Evolutionary conservation across 1,139 yeast species (phyloP).

Genomic region (Scheffersomyces titani): DNA sequence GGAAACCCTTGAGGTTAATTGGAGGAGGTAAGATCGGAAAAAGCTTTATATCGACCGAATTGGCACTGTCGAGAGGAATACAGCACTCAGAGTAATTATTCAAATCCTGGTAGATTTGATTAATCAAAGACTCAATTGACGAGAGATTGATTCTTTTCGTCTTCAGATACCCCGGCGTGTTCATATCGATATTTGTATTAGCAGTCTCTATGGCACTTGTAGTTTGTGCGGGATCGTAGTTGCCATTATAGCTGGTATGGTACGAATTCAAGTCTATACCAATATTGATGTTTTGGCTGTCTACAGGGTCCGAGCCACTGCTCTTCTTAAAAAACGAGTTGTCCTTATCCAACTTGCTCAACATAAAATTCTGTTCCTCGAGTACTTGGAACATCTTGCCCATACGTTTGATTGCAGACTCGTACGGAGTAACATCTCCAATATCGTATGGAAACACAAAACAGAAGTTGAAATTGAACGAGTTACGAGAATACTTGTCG

Average conservation of each 20-base stretch:
- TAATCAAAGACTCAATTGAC: slow-evolving; percentile 76
- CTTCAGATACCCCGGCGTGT: slow-evolving; percentile 43
- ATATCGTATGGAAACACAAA: slow-evolving; percentile 79
- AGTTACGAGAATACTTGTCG: slow-evolving; percentile 79
- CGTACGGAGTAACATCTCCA: slow-evolving; percentile 82
- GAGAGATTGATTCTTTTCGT: slow-evolving; percentile 49
- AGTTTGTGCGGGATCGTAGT: slow-evolving; percentile 16
- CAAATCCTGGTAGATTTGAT: slow-evolving; percentile 88
- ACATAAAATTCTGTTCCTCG: slow-evolving; percentile 82
- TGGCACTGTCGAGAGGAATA: slow-evolving; percentile 88
- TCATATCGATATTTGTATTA: slow-evolving; percentile 9
- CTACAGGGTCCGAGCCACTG: not conserved
- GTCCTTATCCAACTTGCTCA: slow-evolving; percentile 55
- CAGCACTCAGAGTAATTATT: slow-evolving; percentile 95
- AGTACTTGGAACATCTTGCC: slow-evolving; percentile 88
- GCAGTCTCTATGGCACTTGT: slow-evolving; percentile 18
- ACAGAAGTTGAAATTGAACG: slow-evolving; percentile 89
- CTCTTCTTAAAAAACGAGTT: slow-evolving; percentile 36
- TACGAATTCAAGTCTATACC: not conserved
- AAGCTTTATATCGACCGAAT: slow-evolving; percentile 86
- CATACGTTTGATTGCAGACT: slow-evolving; percentile 77
- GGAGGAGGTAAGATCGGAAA: slow-evolving; percentile 90
- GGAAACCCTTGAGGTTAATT: slow-evolving; percentile 66
- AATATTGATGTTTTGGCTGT: not conserved
- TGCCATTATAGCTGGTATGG: slow-evolving; percentile 1